phyloP scores from a whole-genome alignment of 805 yeast genomes.

The Kodamaea neixiangensis region DNA sequence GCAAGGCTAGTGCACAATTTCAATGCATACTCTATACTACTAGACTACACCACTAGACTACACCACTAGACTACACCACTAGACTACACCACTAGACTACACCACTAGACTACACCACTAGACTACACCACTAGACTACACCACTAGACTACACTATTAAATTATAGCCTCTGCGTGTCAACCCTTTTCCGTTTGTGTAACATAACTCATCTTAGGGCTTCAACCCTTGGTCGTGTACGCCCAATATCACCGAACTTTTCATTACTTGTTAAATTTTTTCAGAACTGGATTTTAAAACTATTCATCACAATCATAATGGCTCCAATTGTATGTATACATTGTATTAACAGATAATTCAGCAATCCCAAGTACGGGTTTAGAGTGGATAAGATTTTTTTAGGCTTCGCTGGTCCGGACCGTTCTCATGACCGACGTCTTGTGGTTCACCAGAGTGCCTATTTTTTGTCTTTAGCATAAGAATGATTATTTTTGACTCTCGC shows the following conservation, averaged over 20 bases:
- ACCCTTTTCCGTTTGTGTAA: too few relatives aligned
- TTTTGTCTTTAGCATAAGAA: slow-evolving; percentile 4
- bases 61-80: too few relatives aligned
- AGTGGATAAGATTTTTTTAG: slow-evolving; percentile 4
- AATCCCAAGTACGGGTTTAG: slow-evolving; percentile 38
- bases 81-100: too few relatives aligned
- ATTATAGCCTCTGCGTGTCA: too few relatives aligned
- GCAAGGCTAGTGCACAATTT: too few relatives aligned
- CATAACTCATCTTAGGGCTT: too few relatives aligned
- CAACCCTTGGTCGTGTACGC: neutral
- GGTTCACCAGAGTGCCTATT: neutral
- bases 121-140: too few relatives aligned
- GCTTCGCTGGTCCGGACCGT: neutral
- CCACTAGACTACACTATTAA: too few relatives aligned
- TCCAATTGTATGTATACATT: slow-evolving; percentile 80
- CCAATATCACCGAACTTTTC: neutral
- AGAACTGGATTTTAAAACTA: slow-evolving; percentile 6
- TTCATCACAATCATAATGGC: slow-evolving; percentile 58
- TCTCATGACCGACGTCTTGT: neutral
- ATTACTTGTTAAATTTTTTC: slow-evolving; percentile 1
- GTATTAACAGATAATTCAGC: slow-evolving; percentile 27
- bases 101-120: too few relatives aligned
- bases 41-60: too few relatives aligned
- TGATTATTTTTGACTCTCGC: slow-evolving; percentile 12
- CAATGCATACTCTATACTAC: too few relatives aligned